Percentiles rank a stretch among this genome's conserved stretches.
These are phyloP conservation scores for Camellia lanceoleosa DNA, from an alignment of 148 eudicot species.

Conservation along the genomic window DNA sequence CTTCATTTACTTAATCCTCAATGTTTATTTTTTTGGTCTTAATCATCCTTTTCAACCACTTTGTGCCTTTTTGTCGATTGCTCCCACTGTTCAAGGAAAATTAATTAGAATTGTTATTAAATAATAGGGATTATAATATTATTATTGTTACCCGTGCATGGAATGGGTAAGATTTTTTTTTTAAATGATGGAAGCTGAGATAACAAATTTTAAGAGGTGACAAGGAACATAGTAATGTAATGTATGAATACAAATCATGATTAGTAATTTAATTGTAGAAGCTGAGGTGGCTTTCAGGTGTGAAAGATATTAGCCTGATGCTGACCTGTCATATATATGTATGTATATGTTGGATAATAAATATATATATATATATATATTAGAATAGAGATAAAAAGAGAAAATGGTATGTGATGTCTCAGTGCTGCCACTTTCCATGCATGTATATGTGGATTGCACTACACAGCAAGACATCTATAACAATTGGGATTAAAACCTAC, in stretches of 20 bases:
- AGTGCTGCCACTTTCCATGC: constrained; percentile 19
- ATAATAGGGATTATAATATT: neutral
- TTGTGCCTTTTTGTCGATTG: constrained; percentile 6
- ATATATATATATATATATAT: neutral
- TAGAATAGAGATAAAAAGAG: neutral
- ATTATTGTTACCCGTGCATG: neutral
- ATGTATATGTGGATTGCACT: neutral
- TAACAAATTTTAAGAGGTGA: too few relatives aligned
- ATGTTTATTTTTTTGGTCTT: neutral
- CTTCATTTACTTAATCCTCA: constrained; percentile 1
- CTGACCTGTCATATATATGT: neutral
- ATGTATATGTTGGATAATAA: neutral
- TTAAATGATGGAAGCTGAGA: neutral
- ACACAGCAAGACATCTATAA: neutral
- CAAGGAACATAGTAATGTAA: neutral
- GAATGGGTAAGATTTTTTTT: neutral
- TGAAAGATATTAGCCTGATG: neutral
- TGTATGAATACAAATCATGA: neutral
- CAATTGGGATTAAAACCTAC: constrained; percentile 7
- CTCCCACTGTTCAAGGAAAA: neutral
- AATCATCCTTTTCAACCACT: constrained; percentile 19
- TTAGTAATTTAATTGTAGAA: neutral
- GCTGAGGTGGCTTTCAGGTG: neutral
- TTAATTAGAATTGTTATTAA: neutral
- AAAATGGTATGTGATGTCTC: neutral